Evolutionary conservation across 2,329 filamentous ascomycete genomes (phyloP).

Genomic region (Penicillium sp.): DNA sequence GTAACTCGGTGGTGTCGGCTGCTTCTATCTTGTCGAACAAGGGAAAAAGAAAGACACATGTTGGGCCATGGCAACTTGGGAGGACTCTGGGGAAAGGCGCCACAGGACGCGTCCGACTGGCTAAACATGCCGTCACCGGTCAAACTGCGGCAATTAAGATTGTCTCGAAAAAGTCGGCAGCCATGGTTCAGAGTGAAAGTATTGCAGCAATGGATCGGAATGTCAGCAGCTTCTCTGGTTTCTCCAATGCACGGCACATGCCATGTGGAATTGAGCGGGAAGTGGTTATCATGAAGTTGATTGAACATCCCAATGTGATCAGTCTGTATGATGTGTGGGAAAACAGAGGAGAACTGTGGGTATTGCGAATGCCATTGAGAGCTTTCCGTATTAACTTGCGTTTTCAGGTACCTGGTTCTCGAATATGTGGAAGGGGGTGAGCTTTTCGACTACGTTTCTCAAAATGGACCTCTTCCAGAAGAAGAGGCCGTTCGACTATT

Average conservation of each 20-base stretch:
- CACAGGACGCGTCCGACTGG: slow-evolving; percentile 81
- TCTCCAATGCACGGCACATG: slow-evolving; percentile 64
- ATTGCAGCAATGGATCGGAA: slow-evolving; percentile 77
- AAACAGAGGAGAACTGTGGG: slow-evolving; percentile 89
- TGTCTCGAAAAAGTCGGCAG: slow-evolving; percentile 76
- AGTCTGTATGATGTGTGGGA: slow-evolving; percentile 97
- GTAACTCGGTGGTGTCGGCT: slow-evolving; percentile 54
- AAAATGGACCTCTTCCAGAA: slow-evolving; percentile 70
- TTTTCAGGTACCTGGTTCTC: slow-evolving; percentile 80
- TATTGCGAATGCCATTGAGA: slow-evolving; percentile 10
- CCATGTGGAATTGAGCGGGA: slow-evolving; percentile 90
- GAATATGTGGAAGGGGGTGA: slow-evolving; percentile 86
- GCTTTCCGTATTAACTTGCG: neutral
- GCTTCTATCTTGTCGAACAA: slow-evolving; percentile 55
- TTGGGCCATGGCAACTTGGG: slow-evolving; percentile 92
- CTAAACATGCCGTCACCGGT: slow-evolving; percentile 73
- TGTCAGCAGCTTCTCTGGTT: slow-evolving; percentile 53
- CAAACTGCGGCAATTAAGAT: slow-evolving; percentile 93
- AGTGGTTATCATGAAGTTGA: slow-evolving; percentile 93
- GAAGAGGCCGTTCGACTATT: slow-evolving; percentile 80
- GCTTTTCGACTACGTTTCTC: slow-evolving; percentile 80
- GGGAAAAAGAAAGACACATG: slow-evolving; percentile 64
- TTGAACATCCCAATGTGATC: slow-evolving; percentile 92
- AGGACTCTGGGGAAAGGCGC: slow-evolving; percentile 86
- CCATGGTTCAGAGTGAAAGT: slow-evolving; percentile 79